phyloP scores from a whole-genome alignment of 2,329 filamentous ascomycete species.

The Pseudogymnoascus sp. region DNA sequence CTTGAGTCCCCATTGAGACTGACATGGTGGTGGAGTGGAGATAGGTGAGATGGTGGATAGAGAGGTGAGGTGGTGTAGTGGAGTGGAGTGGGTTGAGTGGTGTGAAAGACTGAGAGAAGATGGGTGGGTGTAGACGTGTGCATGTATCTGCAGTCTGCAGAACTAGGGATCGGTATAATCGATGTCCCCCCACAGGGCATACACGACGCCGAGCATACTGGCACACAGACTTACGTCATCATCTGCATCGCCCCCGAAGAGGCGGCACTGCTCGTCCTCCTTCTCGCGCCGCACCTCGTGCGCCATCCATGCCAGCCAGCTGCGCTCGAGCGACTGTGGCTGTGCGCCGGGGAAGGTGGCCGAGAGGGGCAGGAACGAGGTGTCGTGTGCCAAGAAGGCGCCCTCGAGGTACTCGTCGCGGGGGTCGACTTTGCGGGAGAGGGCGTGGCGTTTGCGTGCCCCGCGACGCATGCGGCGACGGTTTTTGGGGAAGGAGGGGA shows the following conservation, averaged over 20 bases:
- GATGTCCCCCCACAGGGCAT: slow-evolving; percentile 19
- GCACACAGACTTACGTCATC: slow-evolving; percentile 25
- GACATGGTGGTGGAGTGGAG: slow-evolving; percentile 1
- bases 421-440: neutral
- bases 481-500: neutral
- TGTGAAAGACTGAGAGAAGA: slow-evolving; percentile 2
- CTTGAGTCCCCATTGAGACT: neutral
- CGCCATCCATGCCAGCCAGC: neutral
- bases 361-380: neutral
- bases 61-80: neutral
- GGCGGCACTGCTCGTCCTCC: slow-evolving; percentile 22
- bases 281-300: neutral
- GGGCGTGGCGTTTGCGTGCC: slow-evolving; percentile 2
- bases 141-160: neutral
- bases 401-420: neutral
- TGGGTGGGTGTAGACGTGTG: neutral
- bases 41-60: neutral
- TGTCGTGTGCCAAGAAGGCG: neutral
- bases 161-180: slow-evolving; percentile 9
- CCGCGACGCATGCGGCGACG: slow-evolving; percentile 1
- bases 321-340: neutral
- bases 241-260: slow-evolving; percentile 26
- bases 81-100: neutral
- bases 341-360: neutral
- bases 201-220: slow-evolving; percentile 26